phyloP scores from a whole-genome alignment of 148 eudicot genomes.

The Spergularia bocconei region DNA sequence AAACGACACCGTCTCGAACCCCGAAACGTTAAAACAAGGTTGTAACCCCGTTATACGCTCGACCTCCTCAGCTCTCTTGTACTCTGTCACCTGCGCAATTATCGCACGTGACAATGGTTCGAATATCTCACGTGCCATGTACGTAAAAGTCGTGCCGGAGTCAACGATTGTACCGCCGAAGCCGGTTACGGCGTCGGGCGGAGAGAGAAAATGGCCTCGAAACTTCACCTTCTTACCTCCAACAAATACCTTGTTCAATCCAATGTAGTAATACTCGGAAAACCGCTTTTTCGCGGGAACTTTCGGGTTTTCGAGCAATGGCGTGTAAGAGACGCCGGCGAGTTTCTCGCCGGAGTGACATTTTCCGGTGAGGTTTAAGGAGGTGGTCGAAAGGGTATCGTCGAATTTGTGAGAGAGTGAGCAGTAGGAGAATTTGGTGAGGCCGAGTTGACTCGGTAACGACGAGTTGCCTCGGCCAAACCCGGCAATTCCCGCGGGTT shows the following conservation, averaged over 20 bases:
- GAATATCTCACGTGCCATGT: slow-evolving; percentile 23
- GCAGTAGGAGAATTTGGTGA: slow-evolving; percentile 46
- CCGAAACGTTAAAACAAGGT: slow-evolving; percentile 42
- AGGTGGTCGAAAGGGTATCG: slow-evolving; percentile 26
- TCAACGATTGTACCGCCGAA: slow-evolving; percentile 46
- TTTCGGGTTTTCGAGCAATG: slow-evolving; percentile 33
- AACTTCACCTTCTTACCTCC: slow-evolving; percentile 35
- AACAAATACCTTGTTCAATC: slow-evolving; percentile 27
- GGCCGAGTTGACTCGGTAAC: slow-evolving; percentile 42
- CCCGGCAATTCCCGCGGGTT: slow-evolving; percentile 53
- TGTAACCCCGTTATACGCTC: slow-evolving; percentile 35
- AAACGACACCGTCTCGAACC: slow-evolving; percentile 24
- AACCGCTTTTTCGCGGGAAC: neutral
- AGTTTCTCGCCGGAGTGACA: slow-evolving; percentile 25
- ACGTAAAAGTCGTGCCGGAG: slow-evolving; percentile 37
- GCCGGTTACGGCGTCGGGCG: slow-evolving; percentile 26
- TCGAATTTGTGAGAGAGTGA: slow-evolving; percentile 36
- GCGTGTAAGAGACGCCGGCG: slow-evolving; percentile 33
- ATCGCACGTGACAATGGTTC: slow-evolving; percentile 23
- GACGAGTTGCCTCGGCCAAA: slow-evolving; percentile 48
- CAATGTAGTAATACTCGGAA: slow-evolving; percentile 34
- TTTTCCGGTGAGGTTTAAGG: slow-evolving; percentile 20
- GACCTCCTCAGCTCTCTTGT: slow-evolving; percentile 22
- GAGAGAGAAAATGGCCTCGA: slow-evolving; percentile 21
- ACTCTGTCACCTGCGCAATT: slow-evolving; percentile 29